Evolutionary conservation across 179 eudicot genomes (phyloP), one percentile per base, ranked within the genome.

Genomic region (Pouteria campechiana): DNA sequence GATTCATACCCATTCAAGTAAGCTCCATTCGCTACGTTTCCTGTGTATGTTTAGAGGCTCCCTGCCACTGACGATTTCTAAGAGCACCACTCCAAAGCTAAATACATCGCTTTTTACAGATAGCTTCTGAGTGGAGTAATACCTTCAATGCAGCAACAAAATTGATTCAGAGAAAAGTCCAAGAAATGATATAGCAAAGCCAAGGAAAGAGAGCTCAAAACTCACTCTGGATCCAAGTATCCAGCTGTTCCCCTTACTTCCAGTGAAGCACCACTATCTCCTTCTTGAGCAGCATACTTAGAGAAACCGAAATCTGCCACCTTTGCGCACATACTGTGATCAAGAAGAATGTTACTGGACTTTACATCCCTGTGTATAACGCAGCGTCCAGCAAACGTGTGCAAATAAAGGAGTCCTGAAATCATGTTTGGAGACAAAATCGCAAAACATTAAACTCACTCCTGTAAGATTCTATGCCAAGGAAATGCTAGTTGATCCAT

Each of bases 191-290:
- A 14, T 25, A 28, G 15, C 10, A 14, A 16, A 25, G 6, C 22
- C 21, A 9, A 4, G 13, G 14, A 6, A 8, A 9, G 7, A 50
- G 14, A 19, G 13, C 14, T 9, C 12, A 18, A 19, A 55, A 54
- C 78, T 63, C 63, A 73, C 79, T 73, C 79, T 42, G 79, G 79
- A 52, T 73, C 79, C 64, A 73, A 44, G 72, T 73, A 73, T 25
- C 79, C 79, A 28, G 79, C 79, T 6, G 79, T 69, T 8, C 79
- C 79, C 56, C 79, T 62, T 31, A 74, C 73, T 74, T 74, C 80
- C 34, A 74, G 29, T 28, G 80, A 74, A 48, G 58, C 70, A 40
- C 49, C 57, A 42, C 80, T 69, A 36, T 69, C 80, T 37, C 80
- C 80, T 55, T 74, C 80, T 58, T 74, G 76, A 54, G 80, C 70